These are phyloP conservation scores for Coemansia sp. DNA, from an alignment of 192 early-diverging fungal genomes.

Conservation along the genomic window DNA sequence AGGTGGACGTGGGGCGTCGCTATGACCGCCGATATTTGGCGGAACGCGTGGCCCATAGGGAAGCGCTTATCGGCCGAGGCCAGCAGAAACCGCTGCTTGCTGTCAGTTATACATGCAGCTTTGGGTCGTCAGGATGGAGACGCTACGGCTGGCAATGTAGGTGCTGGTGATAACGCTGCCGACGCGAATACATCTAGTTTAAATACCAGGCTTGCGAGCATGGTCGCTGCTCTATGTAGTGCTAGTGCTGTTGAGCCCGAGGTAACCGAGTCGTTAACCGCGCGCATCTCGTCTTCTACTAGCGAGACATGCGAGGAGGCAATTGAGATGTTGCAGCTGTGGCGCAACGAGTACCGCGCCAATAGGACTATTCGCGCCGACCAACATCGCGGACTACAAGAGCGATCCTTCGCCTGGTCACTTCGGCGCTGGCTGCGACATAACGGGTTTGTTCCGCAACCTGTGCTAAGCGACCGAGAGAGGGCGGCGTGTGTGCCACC, in stretches of 20 bases:
- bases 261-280: constrained; percentile 2
- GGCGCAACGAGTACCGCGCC: constrained; percentile 1
- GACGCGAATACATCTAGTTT: too few species aligned
- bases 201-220: background rate
- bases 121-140: background rate
- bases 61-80: constrained; percentile 41
- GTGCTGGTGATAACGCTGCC: background rate
- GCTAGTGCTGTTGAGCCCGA: constrained; percentile 4
- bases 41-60: constrained; percentile 31
- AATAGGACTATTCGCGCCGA: constrained; percentile 4
- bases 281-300: constrained; percentile 6
- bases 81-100: constrained; percentile 29
- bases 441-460: constrained; percentile 37
- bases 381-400: background rate
- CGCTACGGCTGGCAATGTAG: background rate
- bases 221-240: background rate
- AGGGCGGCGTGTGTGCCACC: constrained; percentile 9
- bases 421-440: constrained; percentile 30
- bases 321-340: constrained; percentile 11
- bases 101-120: background rate
- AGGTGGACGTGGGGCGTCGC: constrained; percentile 47
- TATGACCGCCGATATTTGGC: constrained; percentile 27
- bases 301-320: constrained; percentile 11
- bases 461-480: constrained; percentile 22
- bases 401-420: constrained; percentile 22